Evolutionary conservation across 768 basidiomycete genomes (phyloP), one percentile per base, ranked within the genome.

Genomic region (Boletellus ananiceps): DNA sequence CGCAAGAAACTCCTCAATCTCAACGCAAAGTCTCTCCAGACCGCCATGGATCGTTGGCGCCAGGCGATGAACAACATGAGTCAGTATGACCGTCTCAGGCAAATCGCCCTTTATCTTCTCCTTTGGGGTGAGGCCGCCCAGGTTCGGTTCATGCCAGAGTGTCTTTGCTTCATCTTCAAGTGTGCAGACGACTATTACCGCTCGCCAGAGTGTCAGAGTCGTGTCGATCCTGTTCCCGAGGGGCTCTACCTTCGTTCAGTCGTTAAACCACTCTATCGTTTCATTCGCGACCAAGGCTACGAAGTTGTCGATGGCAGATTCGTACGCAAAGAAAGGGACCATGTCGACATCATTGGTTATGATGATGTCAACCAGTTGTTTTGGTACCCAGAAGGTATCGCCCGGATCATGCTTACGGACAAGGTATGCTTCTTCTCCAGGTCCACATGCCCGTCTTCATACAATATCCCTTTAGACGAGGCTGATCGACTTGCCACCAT

Each of bases 101-200:
- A 99, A 70, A 85, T 99, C 57, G 96, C 96, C 0, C 79, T 99
- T 4, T 98, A 88, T 66, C 80, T 98, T 23, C 80, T 99, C 23
- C 90, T 91, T 55, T 99, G 96, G 96, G 96, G 95, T 47, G 96
- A 99, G 69, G 94, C 92, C 0, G 95, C 96, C 12, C 93, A 97
- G 63, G 93, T 98, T 35, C 86, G 96, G 13, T 98, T 97, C 69
- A 79, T 91, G 13, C 95, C 96, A 2, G 96, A 99, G 67, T 94
- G 92, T 61, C 73, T 99, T 40, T 97, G 93, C 72, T 99, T 97
- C 78, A 96, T 99, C 71, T 99, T 99, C 86, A 99, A 99, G 72
- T 98, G 96, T 63, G 96, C 96, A 13, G 96, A 99, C 65, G 96
- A 99, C 71, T 99, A 97, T 69, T 99, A 99, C 69, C 93, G 96